Conservation (phyloP, 176 grass and related monocot genomes). For the Aegilops sharonensis region DNA sequence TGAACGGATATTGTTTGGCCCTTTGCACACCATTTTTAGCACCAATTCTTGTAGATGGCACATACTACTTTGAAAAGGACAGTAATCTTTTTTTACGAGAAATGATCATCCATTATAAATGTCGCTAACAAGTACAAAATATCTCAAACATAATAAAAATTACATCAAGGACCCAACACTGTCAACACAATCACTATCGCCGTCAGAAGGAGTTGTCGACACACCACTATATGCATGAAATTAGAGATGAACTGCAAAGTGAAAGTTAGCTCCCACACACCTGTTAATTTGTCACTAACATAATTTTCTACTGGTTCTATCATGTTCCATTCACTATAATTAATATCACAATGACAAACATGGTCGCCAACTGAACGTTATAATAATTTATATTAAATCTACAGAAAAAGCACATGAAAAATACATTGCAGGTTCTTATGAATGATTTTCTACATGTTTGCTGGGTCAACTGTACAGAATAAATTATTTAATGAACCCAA, state of each 20-base stretch:
- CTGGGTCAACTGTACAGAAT: not conserved
- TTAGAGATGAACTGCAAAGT: not conserved
- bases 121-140: too few species aligned
- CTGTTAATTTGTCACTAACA: not conserved
- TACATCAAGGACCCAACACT: too few species aligned
- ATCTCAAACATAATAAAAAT: too few species aligned
- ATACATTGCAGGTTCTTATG: not conserved
- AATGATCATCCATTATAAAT: too few species aligned
- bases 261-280: not conserved
- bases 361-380: not conserved
- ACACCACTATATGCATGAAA: too few species aligned
- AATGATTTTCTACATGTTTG: not conserved
- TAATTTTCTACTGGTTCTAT: not conserved
- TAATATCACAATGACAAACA: not conserved
- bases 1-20: not conserved
- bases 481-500: not conserved
- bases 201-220: too few species aligned
- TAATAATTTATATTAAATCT: not conserved
- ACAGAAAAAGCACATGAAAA: constrained; percentile 12
- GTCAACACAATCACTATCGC: too few species aligned
- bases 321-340: not conserved
- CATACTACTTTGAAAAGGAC: too few species aligned
- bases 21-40: not conserved
- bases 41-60: not conserved
- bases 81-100: too few species aligned